phyloP scores from a whole-genome alignment of 139 green algal species.

The Monoraphidium neglectum region DNA sequence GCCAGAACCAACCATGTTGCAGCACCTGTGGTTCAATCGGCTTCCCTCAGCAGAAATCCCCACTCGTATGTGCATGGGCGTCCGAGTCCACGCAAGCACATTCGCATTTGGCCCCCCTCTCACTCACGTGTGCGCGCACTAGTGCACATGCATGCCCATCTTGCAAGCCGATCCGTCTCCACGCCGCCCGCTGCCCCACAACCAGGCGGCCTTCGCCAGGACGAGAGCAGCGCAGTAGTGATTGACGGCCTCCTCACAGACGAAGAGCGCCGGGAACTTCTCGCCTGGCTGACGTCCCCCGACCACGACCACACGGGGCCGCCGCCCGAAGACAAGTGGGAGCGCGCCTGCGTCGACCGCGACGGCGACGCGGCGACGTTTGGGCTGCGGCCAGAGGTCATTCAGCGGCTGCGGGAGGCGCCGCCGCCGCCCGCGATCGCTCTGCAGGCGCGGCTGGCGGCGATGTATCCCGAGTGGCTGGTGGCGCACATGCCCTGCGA shows the following conservation, averaged over 20 bases:
- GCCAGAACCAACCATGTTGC: too few species aligned
- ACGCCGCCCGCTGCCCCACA: neutral
- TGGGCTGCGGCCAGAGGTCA: conserved; percentile 28
- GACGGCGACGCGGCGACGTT: conserved; percentile 36
- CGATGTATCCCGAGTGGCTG: conserved; percentile 38
- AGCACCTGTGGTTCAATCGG: too few species aligned
- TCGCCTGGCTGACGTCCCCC: conserved; percentile 39
- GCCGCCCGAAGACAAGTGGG: conserved; percentile 44
- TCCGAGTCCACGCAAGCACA: too few species aligned
- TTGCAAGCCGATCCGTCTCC: neutral
- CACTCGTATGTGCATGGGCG: too few species aligned
- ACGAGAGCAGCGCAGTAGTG: conserved; percentile 37
- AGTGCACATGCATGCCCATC: neutral
- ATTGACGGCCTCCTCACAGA: conserved; percentile 43
- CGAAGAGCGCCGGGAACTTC: conserved; percentile 28
- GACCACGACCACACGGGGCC: conserved; percentile 33
- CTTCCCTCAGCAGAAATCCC: too few species aligned
- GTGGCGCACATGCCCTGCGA: conserved; percentile 38
- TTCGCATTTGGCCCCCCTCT: too few species aligned
- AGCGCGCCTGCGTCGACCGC: conserved; percentile 41
- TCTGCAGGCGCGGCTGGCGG: conserved; percentile 36
- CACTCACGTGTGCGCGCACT: neutral
- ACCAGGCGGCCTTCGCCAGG: conserved; percentile 24
- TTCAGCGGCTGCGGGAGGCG: conserved; percentile 7
- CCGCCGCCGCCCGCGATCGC: conserved; percentile 33